Evolutionary conservation across 2,329 filamentous ascomycete genomes (phyloP).

Genomic region (Colletotrichum australisinense): DNA sequence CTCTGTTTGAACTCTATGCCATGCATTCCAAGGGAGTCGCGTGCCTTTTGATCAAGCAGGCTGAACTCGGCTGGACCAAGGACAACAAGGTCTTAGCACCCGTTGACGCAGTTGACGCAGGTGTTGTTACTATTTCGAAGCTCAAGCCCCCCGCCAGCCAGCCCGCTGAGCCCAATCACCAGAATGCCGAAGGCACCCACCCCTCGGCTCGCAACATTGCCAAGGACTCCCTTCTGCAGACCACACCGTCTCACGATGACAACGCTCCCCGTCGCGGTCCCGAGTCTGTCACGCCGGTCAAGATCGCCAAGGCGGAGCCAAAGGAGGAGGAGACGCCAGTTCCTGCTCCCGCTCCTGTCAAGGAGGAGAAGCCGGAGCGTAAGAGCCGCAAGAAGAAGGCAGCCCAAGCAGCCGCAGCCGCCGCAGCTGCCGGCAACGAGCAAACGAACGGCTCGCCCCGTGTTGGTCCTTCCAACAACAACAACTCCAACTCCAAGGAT

Average conservation of each 20-base stretch:
- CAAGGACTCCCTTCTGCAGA: constrained; percentile 49
- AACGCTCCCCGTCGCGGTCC: constrained; percentile 45
- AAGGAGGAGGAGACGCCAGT: constrained; percentile 61
- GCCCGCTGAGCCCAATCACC: constrained; percentile 56
- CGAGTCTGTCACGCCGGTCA: constrained; percentile 49
- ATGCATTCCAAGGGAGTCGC: constrained; percentile 99
- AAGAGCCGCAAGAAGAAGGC: constrained; percentile 77
- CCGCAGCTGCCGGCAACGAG: constrained; percentile 56
- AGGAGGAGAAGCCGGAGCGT: constrained; percentile 70
- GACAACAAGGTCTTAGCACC: constrained; percentile 88
- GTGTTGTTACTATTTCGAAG: constrained; percentile 79
- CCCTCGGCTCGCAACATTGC: constrained; percentile 44
- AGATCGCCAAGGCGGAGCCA: constrained; percentile 53
- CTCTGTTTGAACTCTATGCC: constrained; percentile 93
- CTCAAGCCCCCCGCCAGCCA: constrained; percentile 66
- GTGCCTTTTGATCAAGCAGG: constrained; percentile 85
- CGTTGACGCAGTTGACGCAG: constrained; percentile 80
- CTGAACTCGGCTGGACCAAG: constrained; percentile 90
- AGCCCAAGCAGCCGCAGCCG: constrained; percentile 52
- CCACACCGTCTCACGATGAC: constrained; percentile 43
- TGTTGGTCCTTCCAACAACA: constrained; percentile 43
- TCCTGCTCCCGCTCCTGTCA: constrained; percentile 45
- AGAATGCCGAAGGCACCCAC: constrained; percentile 42
- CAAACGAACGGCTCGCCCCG: constrained; percentile 55
- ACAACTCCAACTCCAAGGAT: constrained; percentile 40